These are phyloP conservation scores for Daldinia sp. DNA, from an alignment of 2,329 filamentous ascomycete genomes.

Conservation along the genomic window DNA sequence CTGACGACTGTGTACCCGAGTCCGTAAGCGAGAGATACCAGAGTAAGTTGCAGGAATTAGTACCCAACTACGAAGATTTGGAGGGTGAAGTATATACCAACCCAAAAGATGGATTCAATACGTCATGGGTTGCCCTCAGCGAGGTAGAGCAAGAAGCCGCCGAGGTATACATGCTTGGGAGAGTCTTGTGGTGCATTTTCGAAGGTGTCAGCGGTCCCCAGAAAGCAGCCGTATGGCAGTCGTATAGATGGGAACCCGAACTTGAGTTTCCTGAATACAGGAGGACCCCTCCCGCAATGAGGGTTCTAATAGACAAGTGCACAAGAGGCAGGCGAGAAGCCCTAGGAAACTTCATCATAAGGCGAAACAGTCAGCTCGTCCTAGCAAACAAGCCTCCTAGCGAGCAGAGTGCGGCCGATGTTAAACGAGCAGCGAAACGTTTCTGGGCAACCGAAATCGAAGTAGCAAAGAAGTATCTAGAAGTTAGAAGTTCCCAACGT, in stretches of 20 bases:
- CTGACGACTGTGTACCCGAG: slow-evolving; percentile 56
- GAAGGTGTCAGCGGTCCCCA: slow-evolving; percentile 67
- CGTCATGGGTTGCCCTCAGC: slow-evolving; percentile 64
- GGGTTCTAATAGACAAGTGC: slow-evolving; percentile 60
- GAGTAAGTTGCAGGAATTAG: slow-evolving; percentile 52
- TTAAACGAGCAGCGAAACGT: slow-evolving; percentile 47
- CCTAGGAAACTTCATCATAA: slow-evolving; percentile 55
- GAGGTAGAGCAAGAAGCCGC: slow-evolving; percentile 62
- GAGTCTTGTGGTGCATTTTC: slow-evolving; percentile 69
- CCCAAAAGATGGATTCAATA: slow-evolving; percentile 61
- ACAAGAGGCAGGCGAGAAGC: slow-evolving; percentile 57
- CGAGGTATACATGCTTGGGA: slow-evolving; percentile 69
- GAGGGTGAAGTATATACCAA: slow-evolving; percentile 57
- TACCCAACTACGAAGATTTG: slow-evolving; percentile 56
- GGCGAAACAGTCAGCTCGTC: slow-evolving; percentile 57
- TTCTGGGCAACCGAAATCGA: slow-evolving; percentile 61
- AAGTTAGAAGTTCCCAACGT: slow-evolving; percentile 50
- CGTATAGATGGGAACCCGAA: slow-evolving; percentile 63
- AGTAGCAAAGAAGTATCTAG: slow-evolving; percentile 58
- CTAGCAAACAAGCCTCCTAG: slow-evolving; percentile 49
- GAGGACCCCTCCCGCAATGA: slow-evolving; percentile 56
- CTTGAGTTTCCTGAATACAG: slow-evolving; percentile 64
- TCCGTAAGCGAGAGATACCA: slow-evolving; percentile 53
- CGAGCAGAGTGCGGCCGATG: slow-evolving; percentile 48
- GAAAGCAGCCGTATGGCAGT: slow-evolving; percentile 65